These are phyloP conservation scores for Trametes sanguinea DNA, from an alignment of 768 basidiomycete genomes.

Conservation along the genomic window DNA sequence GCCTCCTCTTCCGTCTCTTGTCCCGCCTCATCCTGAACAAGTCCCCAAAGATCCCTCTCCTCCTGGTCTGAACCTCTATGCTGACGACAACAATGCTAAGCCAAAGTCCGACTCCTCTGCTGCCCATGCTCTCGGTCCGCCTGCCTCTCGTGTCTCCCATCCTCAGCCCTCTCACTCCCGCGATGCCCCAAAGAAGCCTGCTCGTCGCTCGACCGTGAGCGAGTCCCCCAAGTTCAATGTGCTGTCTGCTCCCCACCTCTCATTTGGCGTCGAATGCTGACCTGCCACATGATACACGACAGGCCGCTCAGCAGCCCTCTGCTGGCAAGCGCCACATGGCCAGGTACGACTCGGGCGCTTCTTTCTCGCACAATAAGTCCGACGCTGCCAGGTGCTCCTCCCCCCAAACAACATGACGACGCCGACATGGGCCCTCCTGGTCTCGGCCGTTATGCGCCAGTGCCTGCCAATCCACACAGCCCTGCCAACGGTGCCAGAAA, in stretches of 20 bases:
- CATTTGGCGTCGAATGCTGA: background rate
- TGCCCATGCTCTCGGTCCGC: constrained; percentile 2
- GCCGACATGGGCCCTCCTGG: constrained; percentile 8
- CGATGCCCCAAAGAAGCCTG: background rate
- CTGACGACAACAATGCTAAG: constrained; percentile 28
- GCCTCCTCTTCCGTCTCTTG: constrained; percentile 28
- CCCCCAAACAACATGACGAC: background rate
- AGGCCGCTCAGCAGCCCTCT: background rate
- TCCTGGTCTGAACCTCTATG: constrained; percentile 23
- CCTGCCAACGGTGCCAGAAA: background rate
- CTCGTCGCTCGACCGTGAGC: constrained; percentile 13
- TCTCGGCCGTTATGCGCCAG: background rate
- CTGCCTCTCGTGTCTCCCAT: constrained; percentile 5
- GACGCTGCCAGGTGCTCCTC: background rate
- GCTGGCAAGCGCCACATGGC: background rate
- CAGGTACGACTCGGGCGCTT: background rate
- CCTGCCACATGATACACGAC: background rate
- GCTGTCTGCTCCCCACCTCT: background rate
- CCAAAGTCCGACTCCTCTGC: constrained; percentile 20
- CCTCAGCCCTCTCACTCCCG: background rate
- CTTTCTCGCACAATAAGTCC: background rate
- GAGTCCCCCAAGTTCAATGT: constrained; percentile 17
- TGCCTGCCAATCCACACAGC: background rate
- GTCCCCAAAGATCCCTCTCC: constrained; percentile 32
- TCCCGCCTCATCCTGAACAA: constrained; percentile 41